A percentile compares a stretch with the other conserved stretches of the same genome.
phyloP scores from a whole-genome alignment of 2,329 filamentous ascomycete genomes.

The Talaromyces sp. region DNA sequence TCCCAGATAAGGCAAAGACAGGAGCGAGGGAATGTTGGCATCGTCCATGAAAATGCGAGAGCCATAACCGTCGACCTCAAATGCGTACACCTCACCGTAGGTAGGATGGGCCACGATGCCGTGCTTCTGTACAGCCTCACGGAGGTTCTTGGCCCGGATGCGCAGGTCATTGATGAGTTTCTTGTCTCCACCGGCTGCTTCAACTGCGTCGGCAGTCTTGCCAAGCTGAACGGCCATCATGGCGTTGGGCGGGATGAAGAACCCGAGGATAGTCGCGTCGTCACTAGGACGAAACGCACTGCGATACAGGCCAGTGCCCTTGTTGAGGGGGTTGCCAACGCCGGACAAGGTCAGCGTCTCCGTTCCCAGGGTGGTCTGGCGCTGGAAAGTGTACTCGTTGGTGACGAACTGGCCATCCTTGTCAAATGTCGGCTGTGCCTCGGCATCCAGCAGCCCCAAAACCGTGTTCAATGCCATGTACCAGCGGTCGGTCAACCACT shows the following conservation, averaged over 20 bases:
- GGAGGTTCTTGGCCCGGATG: conserved; percentile 59
- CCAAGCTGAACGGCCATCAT: conserved; percentile 90
- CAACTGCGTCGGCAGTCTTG: conserved; percentile 65
- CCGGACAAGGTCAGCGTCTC: conserved; percentile 81
- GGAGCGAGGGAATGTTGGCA: conserved; percentile 58
- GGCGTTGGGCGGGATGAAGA: conserved; percentile 91
- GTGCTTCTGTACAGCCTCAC: conserved; percentile 74
- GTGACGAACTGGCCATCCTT: conserved; percentile 57
- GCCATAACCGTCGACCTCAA: conserved; percentile 61
- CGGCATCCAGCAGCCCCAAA: conserved; percentile 66
- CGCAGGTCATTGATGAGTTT: conserved; percentile 45
- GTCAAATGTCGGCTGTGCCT: conserved; percentile 77
- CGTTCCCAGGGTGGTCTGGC: conserved; percentile 72
- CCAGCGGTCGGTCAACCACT: conserved; percentile 76
- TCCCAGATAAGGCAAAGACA: conserved; percentile 54
- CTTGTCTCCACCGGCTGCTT: conserved; percentile 49
- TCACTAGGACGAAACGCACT: conserved; percentile 94
- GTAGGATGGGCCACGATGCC: conserved; percentile 55
- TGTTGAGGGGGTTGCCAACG: conserved; percentile 84
- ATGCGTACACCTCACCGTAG: conserved; percentile 58
- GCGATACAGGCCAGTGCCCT: conserved; percentile 75
- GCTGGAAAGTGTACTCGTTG: conserved; percentile 84
- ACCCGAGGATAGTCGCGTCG: conserved; percentile 89
- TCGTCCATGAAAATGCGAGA: conserved; percentile 60
- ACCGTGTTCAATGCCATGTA: conserved; percentile 69